Evolutionary conservation across 2,329 filamentous ascomycete genomes (phyloP), one percentile per base, ranked within the genome.

Genomic region (Fusarium neocosmosporiellum): DNA sequence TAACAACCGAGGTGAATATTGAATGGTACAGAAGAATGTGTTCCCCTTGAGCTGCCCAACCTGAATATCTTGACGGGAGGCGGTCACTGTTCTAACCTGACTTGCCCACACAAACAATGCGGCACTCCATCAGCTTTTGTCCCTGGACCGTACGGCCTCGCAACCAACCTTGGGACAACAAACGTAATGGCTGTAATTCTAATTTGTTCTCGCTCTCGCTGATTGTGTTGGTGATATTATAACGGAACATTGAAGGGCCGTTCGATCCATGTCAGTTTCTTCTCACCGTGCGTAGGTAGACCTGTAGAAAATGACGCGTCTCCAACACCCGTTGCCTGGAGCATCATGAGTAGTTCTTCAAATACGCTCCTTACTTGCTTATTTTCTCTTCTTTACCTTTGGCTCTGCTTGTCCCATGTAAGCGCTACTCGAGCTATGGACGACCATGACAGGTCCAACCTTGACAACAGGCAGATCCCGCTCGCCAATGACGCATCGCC

Each of bases 311-410:
- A 31, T 53, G 46, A 53, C 46, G 24, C 46, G 7, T 53, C 27
- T 50, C 27, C 18, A 53, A 24, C 6, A n/a, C n/a, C n/a, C n/a
- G n/a, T n/a, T n/a, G 10, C 27, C 2, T n/a, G 1, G 11, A 2
- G 7, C 46, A 31, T 8, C 11, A 53, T 53, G 46, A 8, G 5
- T 0, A 10, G 27, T 31, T 29, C 7, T 48, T n/a, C 24, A 13
- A 29, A 7, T 11, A 8, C 2, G 7, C 5, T 48, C 0, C 16
- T n/a, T 2, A 7, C 13, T 8, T 31, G 10, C 9, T 5, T 20
- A 8, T 50, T 20, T 18, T 20, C 2, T 20, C 7, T 53, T 31
- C 18, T 53, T 11, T 31, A 6, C 7, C 46, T 53, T 31, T 53
- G 27, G 18, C 46, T 53, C 1, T 53, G 11, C 9, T 5, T 27